Base-by-base conservation (phyloP, 1,284 basidiomycete genomes). In the Anthracocystis walkeri region DNA sequence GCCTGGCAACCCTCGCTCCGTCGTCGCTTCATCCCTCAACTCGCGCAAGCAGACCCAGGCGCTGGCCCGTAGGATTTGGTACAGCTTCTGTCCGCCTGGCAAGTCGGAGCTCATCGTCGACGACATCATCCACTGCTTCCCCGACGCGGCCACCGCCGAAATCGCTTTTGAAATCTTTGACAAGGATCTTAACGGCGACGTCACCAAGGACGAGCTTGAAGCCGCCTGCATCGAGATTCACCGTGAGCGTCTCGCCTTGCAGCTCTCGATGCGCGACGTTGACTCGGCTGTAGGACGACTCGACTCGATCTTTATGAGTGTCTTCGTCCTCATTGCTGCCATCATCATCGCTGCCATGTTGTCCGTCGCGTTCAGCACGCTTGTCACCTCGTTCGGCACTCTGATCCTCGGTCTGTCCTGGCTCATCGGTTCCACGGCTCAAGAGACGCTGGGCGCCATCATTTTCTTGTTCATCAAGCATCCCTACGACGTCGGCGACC, bases 401-500 rank as follows among this genome's bases (percentile, higher is more conserved):
- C 87, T 94, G 57, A 88, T 94, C 62, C 91, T 95, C 53, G 92
- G 92, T 84, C 87, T 95, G 50, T 93, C 92, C 66, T 96, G 93
- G 93, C 90, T 96, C 61, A 94, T 97, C 74, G 93, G 93, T 44
- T 88, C 86, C 7, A 88, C 88, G 58, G 88, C 63, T 48, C 88
- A 90, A 59, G 91, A 92, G 86, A 88, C 92, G 63, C 87, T 92
- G 66, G 89, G 90, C 18, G 90, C 90, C 74, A 92, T 93, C 85
- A 92, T 94, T 78, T 94, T 95, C 88, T 87, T 95, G 33, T 95
- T 95, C 86, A 89, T 95, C 82, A 89, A 89, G 84, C 86, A 94
- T 85, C 92, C 92, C 0, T 95, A 92, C 87, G 93, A 95, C 85
- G 93, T 95, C 21, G 93, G 93, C 54, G 94, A 97, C 86, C 54